These are phyloP conservation scores for Salix caprea DNA, from an alignment of 345 rosid species.

Conservation along the genomic window DNA sequence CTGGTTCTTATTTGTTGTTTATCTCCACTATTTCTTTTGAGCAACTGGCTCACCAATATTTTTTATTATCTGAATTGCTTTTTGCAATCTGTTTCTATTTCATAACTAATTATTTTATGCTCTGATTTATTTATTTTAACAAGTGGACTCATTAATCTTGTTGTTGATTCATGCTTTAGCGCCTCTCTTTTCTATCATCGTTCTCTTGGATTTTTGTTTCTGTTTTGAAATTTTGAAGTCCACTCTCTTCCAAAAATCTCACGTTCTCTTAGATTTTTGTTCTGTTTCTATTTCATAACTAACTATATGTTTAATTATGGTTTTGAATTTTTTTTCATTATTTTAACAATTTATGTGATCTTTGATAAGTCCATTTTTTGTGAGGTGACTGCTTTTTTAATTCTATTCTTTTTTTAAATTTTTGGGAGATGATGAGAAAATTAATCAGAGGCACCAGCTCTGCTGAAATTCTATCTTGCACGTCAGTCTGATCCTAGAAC, in stretches of 20 bases:
- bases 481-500: slow-evolving; percentile 32
- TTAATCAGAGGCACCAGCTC: slow-evolving; percentile 12
- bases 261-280: too few species aligned
- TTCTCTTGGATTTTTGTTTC: too few species aligned
- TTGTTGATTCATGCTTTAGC: too few species aligned
- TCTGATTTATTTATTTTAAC: too few species aligned
- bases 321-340: background rate
- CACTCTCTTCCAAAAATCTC: too few species aligned
- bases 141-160: too few species aligned
- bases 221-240: too few species aligned
- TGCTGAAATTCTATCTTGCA: slow-evolving; percentile 23
- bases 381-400: background rate
- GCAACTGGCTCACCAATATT: background rate
- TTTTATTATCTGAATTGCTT: background rate
- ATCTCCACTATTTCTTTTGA: background rate
- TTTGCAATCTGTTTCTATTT: background rate
- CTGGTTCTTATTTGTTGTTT: background rate
- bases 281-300: too few species aligned
- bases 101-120: too few species aligned
- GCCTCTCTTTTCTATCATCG: too few species aligned
- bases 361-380: background rate
- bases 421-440: slow-evolving; percentile 14
- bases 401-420: background rate
- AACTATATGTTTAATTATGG: background rate
- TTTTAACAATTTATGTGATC: background rate